These are phyloP conservation scores for Fraxinus excelsior DNA, from an alignment of 257 asterid genomes.

Conservation along the genomic window DNA sequence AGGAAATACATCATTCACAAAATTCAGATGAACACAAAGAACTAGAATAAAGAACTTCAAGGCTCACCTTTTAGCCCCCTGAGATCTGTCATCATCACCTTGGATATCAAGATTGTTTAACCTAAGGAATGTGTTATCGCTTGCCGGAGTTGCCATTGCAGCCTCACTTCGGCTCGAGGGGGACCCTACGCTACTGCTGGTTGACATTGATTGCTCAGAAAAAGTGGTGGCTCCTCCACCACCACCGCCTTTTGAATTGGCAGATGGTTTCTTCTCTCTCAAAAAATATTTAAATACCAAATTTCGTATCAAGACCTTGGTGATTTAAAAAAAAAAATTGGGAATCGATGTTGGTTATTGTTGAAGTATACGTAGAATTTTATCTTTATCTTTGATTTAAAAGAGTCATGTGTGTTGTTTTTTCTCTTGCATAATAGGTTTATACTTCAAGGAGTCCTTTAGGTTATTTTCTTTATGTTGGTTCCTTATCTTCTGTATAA, in stretches of 20 bases:
- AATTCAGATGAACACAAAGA: constrained; percentile 4
- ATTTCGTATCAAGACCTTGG: too few relatives aligned
- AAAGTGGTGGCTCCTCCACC: constrained; percentile 54
- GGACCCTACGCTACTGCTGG: constrained; percentile 77
- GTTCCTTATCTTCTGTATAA: too few relatives aligned
- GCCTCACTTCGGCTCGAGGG: too few relatives aligned
- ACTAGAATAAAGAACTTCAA: constrained; percentile 1
- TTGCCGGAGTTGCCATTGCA: constrained; percentile 62
- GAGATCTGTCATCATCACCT: constrained; percentile 76
- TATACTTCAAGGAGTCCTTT: too few relatives aligned
- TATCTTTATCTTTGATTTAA: too few relatives aligned
- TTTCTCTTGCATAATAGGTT: too few relatives aligned
- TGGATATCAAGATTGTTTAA: constrained; percentile 64
- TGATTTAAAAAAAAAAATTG: too few relatives aligned
- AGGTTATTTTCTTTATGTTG: too few relatives aligned
- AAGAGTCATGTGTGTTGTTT: too few relatives aligned
- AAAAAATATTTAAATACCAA: too few relatives aligned
- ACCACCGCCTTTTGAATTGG: constrained; percentile 44
- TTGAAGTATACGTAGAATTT: too few relatives aligned
- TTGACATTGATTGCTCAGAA: constrained; percentile 79
- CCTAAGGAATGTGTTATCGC: constrained; percentile 47
- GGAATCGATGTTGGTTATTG: too few relatives aligned
- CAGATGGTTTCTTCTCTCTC: constrained; percentile 51
- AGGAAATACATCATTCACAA: constrained; percentile 14
- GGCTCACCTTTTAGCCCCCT: constrained; percentile 71